phyloP scores from a whole-genome alignment of 768 basidiomycete genomes.

The Auriscalpium microsporum region DNA sequence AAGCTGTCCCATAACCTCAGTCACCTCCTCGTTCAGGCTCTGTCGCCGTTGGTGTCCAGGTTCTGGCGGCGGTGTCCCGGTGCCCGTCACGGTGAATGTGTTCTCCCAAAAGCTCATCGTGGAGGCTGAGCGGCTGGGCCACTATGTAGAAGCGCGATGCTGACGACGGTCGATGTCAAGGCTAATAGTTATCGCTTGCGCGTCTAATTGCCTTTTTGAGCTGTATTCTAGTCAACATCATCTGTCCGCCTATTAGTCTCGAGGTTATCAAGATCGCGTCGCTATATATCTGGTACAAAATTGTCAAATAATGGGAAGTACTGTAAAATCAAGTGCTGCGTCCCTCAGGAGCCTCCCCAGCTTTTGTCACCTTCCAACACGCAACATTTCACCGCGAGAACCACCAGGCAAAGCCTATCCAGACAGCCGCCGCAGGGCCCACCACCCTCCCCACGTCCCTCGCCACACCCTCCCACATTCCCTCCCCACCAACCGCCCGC shows the following conservation, averaged over 20 bases:
- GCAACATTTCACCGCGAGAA: background rate
- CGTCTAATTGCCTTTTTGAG: too few relatives aligned
- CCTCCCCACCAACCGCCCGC: background rate
- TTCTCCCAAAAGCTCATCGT: constrained; percentile 17
- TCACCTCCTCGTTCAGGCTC: constrained; percentile 79
- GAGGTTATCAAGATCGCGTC: too few relatives aligned
- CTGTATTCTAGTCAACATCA: too few relatives aligned
- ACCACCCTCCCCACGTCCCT: constrained; percentile 6
- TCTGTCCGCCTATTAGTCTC: too few relatives aligned
- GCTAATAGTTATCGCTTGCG: too few relatives aligned
- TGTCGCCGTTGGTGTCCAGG: constrained; percentile 36
- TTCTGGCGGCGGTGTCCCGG: constrained; percentile 9
- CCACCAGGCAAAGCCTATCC: constrained; percentile 7
- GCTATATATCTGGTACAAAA: too few relatives aligned
- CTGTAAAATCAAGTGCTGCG: too few relatives aligned
- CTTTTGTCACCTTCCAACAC: too few relatives aligned
- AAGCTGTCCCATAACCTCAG: constrained; percentile 81
- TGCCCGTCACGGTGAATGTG: constrained; percentile 1
- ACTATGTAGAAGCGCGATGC: too few relatives aligned
- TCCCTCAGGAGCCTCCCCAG: too few relatives aligned
- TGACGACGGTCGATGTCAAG: too few relatives aligned
- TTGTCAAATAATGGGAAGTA: too few relatives aligned
- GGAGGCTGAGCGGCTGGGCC: background rate
- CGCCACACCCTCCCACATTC: constrained; percentile 3
- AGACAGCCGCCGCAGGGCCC: constrained; percentile 1